Conservation (phyloP, 345 rosid genomes). For the thale cress (Arabidopsis thaliana) region DNA sequence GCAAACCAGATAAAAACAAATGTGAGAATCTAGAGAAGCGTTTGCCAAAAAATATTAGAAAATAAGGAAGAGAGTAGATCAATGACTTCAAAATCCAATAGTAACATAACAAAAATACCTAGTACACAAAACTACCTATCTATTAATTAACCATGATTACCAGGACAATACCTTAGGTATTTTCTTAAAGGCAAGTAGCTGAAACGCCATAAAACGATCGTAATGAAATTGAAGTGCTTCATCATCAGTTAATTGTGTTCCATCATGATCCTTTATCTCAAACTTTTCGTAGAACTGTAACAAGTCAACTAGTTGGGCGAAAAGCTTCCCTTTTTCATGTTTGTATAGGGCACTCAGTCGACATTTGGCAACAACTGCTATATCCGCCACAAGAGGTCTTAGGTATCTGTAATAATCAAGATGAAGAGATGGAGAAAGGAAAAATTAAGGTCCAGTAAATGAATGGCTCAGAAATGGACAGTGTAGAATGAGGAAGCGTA, state of each 20-base stretch:
- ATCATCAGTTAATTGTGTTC: conserved; percentile 92
- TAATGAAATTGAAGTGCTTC: conserved; percentile 93
- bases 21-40: conserved; percentile 9
- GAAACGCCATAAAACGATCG: conserved; percentile 84
- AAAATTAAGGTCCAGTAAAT: conserved; percentile 6
- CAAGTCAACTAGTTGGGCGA: conserved; percentile 93
- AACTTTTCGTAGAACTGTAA: conserved; percentile 96
- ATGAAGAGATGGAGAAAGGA: conserved; percentile 1
- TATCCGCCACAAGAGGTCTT: conserved; percentile 97
- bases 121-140: conserved; percentile 9
- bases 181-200: conserved; percentile 87
- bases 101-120: neutral
- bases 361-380: conserved; percentile 93
- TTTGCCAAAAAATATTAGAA: conserved; percentile 17
- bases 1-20: conserved; percentile 34
- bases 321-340: conserved; percentile 89
- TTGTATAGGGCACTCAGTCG: conserved; percentile 85
- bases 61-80: conserved; percentile 24
- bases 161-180: conserved; percentile 76
- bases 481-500: neutral
- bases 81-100: conserved; percentile 20
- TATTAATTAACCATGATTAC: conserved; percentile 20
- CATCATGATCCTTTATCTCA: conserved; percentile 97
- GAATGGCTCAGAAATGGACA: conserved; percentile 14
- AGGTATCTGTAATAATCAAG: conserved; percentile 65